Percentiles rank a stretch among this genome's conserved stretches.
phyloP scores from a whole-genome alignment of 371 early-diverging fungal species.

The Phascolomyces articulosus region DNA sequence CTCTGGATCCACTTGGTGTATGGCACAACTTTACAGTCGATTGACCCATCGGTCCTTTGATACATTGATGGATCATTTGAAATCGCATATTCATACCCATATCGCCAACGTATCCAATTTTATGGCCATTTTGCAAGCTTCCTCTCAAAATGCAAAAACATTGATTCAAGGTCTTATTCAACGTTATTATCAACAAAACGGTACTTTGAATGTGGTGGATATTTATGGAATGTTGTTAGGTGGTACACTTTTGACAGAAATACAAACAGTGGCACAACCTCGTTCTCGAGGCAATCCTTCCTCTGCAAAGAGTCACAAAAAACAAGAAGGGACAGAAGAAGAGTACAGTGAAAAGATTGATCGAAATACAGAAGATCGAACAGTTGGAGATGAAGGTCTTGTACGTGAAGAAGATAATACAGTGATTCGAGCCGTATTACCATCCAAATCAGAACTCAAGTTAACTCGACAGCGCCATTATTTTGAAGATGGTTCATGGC shows the following conservation, averaged over 20 bases:
- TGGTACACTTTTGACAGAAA: conserved; percentile 54
- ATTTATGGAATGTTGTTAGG: conserved; percentile 70
- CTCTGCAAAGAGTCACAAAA: background rate
- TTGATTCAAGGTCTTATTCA: conserved; percentile 55
- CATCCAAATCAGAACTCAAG: conserved; percentile 28
- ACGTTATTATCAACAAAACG: conserved; percentile 53
- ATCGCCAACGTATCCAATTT: conserved; percentile 42
- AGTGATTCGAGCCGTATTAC: conserved; percentile 12
- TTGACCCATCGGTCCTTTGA: conserved; percentile 21
- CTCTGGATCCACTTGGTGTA: conserved; percentile 59
- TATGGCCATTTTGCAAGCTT: conserved; percentile 35
- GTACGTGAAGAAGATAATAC: conserved; percentile 2
- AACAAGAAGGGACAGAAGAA: background rate
- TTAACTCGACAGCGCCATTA: conserved; percentile 41
- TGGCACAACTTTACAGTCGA: conserved; percentile 35
- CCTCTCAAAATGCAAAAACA: conserved; percentile 45
- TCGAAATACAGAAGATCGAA: background rate
- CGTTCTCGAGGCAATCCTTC: too few relatives aligned
- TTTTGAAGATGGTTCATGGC: conserved; percentile 64
- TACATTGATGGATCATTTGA: conserved; percentile 25
- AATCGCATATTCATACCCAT: conserved; percentile 35
- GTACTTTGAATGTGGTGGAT: conserved; percentile 63
- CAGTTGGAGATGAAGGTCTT: background rate
- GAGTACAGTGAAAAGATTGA: background rate
- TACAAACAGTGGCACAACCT: conserved; percentile 5